phyloP scores from a whole-genome alignment of 176 grass and related monocot species.

The Avena sativa region DNA sequence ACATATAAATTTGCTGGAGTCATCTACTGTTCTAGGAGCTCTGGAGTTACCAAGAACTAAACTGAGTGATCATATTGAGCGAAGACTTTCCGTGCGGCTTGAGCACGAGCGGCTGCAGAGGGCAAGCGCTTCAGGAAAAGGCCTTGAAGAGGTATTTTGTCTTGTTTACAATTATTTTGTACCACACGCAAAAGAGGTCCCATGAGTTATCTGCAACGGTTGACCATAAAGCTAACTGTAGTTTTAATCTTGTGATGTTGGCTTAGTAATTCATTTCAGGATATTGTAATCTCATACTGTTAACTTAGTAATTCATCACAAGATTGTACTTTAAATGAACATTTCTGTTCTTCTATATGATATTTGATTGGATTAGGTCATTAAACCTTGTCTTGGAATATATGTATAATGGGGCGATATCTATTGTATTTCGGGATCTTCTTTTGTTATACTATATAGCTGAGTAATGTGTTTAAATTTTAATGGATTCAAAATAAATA shows the following conservation, averaged over 20 bases:
- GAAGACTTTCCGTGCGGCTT: constrained; percentile 78
- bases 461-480: constrained; percentile 2
- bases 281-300: constrained; percentile 4
- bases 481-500: constrained; percentile 5
- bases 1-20: constrained; percentile 40
- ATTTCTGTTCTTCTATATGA: constrained; percentile 20
- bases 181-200: not conserved
- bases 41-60: constrained; percentile 73
- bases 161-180: constrained; percentile 25
- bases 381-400: not conserved
- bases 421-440: constrained; percentile 10
- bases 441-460: constrained; percentile 8
- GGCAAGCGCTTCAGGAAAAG: constrained; percentile 58
- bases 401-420: not conserved
- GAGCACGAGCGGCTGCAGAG: constrained; percentile 67
- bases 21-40: constrained; percentile 69
- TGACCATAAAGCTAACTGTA: not conserved
- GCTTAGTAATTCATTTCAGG: not conserved
- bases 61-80: constrained; percentile 90
- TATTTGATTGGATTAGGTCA: constrained; percentile 3
- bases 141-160: constrained; percentile 73
- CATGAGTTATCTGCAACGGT: constrained; percentile 12
- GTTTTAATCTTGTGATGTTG: constrained; percentile 5
- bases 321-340: not conserved
- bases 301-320: not conserved